Base-by-base conservation (phyloP, 768 basidiomycete genomes). In the Mrakia frigida region DNA sequence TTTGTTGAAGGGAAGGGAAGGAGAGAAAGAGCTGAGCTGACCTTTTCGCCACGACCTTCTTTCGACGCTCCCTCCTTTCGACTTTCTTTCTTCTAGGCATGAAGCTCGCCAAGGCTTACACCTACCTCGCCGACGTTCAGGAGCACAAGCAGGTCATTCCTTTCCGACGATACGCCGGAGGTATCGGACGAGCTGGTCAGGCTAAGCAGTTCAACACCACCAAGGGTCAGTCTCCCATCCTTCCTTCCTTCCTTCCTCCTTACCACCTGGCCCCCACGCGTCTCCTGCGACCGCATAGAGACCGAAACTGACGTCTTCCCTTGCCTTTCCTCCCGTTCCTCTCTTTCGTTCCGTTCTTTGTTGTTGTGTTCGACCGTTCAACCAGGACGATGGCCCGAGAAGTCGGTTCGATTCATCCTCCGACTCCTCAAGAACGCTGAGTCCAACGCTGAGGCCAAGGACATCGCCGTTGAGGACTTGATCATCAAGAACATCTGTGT, bases 351-450 rank as follows among this genome's bases (percentile, higher is more conserved):
- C 28, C 13, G 56, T 25, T 56, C 25, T 28, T 56, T 7, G 56
- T 56, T 28, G 10, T 50, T 50, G 11, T 73, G 46, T 50, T 50
- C 16, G 46, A n/a, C n/a, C n/a, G 16, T 50, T 50, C 3, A 6
- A 50, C 4, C 80, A 98, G 96, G 97, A 90, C 96, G 97, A 83
- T 98, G 97, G 97, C 97, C 97, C 83, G 95, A 93, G 87, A 98
- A 99, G 87, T 98, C 94, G 70, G 90, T 97, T 85, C 91, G 91
- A 85, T 96, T 94, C 88, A 91, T 99, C 83, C 87, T 90, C 79
- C 90, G 92, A 80, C 89, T 99, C 73, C 85, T 99, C 83, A 98
- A 98, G 89, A 99, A 99, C 85, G 97, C 97, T 60, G 96, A 98
- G 85, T 91, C 97, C 80, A 99, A 99, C 85, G 97, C 97, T 79